These are phyloP conservation scores for Mortierella sp. DNA, from an alignment of 371 early-diverging fungal species.

Conservation along the genomic window DNA sequence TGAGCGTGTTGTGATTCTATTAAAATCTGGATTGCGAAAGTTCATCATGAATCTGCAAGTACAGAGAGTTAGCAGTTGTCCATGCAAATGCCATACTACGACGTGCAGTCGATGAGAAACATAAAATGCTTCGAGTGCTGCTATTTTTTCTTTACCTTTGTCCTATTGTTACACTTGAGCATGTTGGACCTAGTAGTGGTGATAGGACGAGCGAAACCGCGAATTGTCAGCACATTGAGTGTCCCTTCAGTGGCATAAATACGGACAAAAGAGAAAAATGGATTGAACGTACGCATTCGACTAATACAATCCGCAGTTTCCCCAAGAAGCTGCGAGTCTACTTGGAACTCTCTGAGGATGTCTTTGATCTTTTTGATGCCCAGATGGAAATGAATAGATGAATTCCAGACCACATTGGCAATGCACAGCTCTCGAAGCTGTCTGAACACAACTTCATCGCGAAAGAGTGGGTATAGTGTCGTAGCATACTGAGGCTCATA, in stretches of 20 bases:
- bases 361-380: conserved; percentile 52
- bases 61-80: not conserved
- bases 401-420: conserved; percentile 51
- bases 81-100: no score
- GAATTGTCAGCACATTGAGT: no score
- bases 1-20: conserved; percentile 26
- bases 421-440: conserved; percentile 51
- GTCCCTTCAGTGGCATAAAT: no score
- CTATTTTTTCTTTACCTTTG: conserved; percentile 14
- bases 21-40: conserved; percentile 49
- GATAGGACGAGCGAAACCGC: not conserved
- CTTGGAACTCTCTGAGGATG: conserved; percentile 43
- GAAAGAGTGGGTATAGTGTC: conserved; percentile 44
- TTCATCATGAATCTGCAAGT: conserved; percentile 38
- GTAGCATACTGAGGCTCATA: conserved; percentile 50
- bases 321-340: conserved; percentile 29
- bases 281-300: conserved; percentile 46
- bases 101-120: not conserved
- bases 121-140: not conserved
- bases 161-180: conserved; percentile 31
- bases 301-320: conserved; percentile 29
- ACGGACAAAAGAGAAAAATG: not conserved
- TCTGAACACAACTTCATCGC: conserved; percentile 47
- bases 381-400: conserved; percentile 50
- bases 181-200: conserved; percentile 27